A percentile compares a stretch with the other conserved stretches of the same genome.
Conservation (phyloP, 177 flowering plant genomes). For the Vitis hybrid region DNA sequence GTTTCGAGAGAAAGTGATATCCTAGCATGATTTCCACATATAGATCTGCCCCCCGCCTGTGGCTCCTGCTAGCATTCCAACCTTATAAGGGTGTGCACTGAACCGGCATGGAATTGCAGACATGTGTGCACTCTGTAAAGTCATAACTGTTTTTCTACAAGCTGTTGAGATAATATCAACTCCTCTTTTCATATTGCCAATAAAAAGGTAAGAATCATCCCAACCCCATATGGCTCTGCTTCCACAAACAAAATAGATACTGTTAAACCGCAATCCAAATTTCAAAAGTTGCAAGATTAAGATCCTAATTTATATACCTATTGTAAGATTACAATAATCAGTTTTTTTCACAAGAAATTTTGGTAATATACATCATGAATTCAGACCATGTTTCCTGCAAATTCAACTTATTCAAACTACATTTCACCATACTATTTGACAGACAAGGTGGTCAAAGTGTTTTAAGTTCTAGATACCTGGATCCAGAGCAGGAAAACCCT, state of each 20-base stretch:
- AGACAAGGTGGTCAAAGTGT: no score
- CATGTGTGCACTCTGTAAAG: constrained; percentile 55
- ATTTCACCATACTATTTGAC: no score
- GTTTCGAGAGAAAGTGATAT: no score
- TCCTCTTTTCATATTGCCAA: constrained; percentile 73
- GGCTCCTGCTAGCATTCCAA: constrained; percentile 78
- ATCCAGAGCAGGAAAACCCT: no score
- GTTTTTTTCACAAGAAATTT: no score
- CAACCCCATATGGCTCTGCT: constrained; percentile 94
- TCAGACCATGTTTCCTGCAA: no score
- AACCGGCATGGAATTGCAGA: constrained; percentile 83
- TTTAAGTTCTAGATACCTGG: no score
- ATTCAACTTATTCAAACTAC: no score
- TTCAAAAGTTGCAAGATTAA: background rate
- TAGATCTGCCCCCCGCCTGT: constrained; percentile 80
- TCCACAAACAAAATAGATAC: constrained; percentile 4
- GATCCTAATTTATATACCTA: no score
- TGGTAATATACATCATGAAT: no score
- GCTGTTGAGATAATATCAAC: constrained; percentile 68
- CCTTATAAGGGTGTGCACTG: constrained; percentile 60
- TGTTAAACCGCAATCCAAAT: no score
- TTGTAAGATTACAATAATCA: no score
- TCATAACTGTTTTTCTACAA: constrained; percentile 24
- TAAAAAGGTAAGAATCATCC: constrained; percentile 76
- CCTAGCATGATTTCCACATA: constrained; percentile 46